Evolutionary conservation across 805 yeast genomes (phyloP), one percentile per base, ranked within the genome.

Genomic region (Saturnispora zaruensis): DNA sequence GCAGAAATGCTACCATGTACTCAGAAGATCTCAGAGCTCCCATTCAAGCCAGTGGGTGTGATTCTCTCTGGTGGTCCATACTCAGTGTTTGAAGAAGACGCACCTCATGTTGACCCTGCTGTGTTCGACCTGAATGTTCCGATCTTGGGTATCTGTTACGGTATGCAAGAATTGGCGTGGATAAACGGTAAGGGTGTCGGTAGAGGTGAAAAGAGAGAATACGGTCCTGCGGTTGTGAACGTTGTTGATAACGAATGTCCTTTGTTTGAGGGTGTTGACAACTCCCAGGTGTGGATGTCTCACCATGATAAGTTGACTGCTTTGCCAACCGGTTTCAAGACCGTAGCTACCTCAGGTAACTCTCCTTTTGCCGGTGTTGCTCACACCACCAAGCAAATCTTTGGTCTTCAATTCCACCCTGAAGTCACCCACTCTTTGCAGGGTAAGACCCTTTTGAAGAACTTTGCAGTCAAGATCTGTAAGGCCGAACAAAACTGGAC

Each of bases 1-100:
- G 98, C 99, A 58, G 99, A 93, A 74, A 93, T 93, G 99, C 79
- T 93, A 57, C 99, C 99, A 59, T 93, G 99, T 73, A 93, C 99
- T 49, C 99, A 95, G 73, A 93, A 93, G 75, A 91, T 93, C 65
- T 67, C 84, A 49, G 97, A 91, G 59, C 78, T 93, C 61, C 70
- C 82, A 53, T 93, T 96, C 95, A 90, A 81, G 66, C 99, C 99
- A 59, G 87, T 83, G 68, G 99, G 99, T 73, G 83, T 93, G 52
- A 93, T 93, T 64, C 74, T 93, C 55, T 89, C 97, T 44, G 99
- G 99, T 56, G 93, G 96, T 57, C 99, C 99, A 48, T 93, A 87
- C 82, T 89, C 98, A 11, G 99, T 93, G 46, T 93, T 91, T 66
- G 96, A 85, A 52, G 84, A 80, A 51, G 98, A 84, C 60, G 89